phyloP scores from a whole-genome alignment of 108 stramenopile species.

The Cyclotella baltica region DNA sequence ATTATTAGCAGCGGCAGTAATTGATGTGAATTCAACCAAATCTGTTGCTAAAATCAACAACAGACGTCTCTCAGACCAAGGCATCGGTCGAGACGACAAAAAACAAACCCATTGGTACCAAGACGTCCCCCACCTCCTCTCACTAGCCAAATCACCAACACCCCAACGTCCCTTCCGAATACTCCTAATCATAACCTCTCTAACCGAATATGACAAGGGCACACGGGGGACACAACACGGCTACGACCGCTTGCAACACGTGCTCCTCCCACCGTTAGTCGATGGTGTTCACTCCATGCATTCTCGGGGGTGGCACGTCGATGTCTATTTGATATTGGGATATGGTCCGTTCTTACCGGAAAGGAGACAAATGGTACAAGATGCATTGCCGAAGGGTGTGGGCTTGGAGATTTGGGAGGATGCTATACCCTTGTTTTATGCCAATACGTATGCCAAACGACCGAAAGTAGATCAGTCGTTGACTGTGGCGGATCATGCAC shows the following conservation, averaged over 20 bases:
- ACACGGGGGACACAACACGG: constrained; percentile 36
- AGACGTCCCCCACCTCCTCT: constrained; percentile 25
- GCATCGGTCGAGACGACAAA: background rate
- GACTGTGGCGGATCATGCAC: constrained; percentile 35
- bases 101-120: constrained; percentile 6
- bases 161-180: constrained; percentile 15
- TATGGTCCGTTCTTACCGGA: constrained; percentile 51
- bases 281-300: constrained; percentile 43
- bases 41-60: background rate
- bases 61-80: constrained; percentile 5
- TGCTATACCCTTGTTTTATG: constrained; percentile 68
- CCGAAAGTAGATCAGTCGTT: constrained; percentile 34
- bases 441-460: constrained; percentile 26
- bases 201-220: constrained; percentile 49
- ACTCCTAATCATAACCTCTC: constrained; percentile 35
- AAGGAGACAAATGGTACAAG: constrained; percentile 55
- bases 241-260: constrained; percentile 36
- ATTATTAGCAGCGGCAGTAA: background rate
- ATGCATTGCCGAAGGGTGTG: constrained; percentile 58
- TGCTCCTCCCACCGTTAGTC: constrained; percentile 25
- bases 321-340: constrained; percentile 67
- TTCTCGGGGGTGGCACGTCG: constrained; percentile 68
- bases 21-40: background rate
- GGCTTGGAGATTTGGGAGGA: constrained; percentile 72
- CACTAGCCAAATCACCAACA: constrained; percentile 21